Conservation (phyloP, 2,329 filamentous ascomycete genomes). For the Bisporella sp. region DNA sequence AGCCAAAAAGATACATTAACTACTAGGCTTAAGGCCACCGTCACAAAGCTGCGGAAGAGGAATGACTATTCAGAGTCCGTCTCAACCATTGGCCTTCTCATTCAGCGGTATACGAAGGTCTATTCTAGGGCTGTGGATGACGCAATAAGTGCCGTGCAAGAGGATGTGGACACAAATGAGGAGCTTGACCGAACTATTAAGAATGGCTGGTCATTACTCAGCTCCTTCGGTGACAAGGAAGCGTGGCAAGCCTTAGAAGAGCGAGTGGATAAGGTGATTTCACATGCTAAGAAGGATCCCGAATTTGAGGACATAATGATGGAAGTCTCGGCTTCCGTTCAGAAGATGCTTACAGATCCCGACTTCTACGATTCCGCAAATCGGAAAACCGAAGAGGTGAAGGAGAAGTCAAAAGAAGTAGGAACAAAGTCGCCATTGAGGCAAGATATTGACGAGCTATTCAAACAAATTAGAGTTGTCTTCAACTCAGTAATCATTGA, state of each 20-base stretch:
- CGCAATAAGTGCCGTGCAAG: slow-evolving; percentile 56
- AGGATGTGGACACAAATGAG: slow-evolving; percentile 65
- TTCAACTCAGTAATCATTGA: slow-evolving; percentile 65
- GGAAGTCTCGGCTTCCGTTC: slow-evolving; percentile 66
- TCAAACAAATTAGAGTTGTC: slow-evolving; percentile 62
- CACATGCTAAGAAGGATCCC: slow-evolving; percentile 68
- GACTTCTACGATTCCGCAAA: slow-evolving; percentile 72
- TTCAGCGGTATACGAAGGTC: slow-evolving; percentile 69
- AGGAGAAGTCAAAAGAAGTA: slow-evolving; percentile 53
- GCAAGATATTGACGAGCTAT: slow-evolving; percentile 64
- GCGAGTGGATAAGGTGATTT: slow-evolving; percentile 62
- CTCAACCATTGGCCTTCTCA: slow-evolving; percentile 65
- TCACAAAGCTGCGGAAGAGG: slow-evolving; percentile 66
- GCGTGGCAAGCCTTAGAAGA: slow-evolving; percentile 72
- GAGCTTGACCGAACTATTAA: slow-evolving; percentile 69
- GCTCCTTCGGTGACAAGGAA: slow-evolving; percentile 66
- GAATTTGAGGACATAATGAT: slow-evolving; percentile 74
- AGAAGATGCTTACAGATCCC: slow-evolving; percentile 79
- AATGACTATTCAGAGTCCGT: slow-evolving; percentile 84
- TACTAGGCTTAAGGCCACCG: slow-evolving; percentile 67
- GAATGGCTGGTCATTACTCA: slow-evolving; percentile 76
- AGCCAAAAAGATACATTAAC: slow-evolving; percentile 68
- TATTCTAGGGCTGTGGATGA: slow-evolving; percentile 71
- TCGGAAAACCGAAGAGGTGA: slow-evolving; percentile 42
- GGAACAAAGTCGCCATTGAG: slow-evolving; percentile 61